Percentiles rank a stretch among this genome's conserved stretches.
Evolutionary conservation across 2,329 filamentous ascomycete species (phyloP).

Genomic region (Curvularia eragrostidis): DNA sequence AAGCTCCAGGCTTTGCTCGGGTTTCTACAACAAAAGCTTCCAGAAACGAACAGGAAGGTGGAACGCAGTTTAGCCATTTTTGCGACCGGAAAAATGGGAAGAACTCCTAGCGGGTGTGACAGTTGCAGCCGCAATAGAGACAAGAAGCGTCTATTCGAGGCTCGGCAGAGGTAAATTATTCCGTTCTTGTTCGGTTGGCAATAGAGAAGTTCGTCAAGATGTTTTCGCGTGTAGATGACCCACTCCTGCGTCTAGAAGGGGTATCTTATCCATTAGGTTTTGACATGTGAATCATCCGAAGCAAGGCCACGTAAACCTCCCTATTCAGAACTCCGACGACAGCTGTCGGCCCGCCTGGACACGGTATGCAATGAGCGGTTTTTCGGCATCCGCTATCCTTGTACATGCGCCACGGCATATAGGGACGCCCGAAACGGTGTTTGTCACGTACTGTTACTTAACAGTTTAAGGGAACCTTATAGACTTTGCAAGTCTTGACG

Average conservation of each 20-base stretch:
- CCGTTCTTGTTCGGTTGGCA: not conserved
- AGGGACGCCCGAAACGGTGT: constrained; percentile 2
- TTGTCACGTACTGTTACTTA: constrained; percentile 6
- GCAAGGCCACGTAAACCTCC: not conserved
- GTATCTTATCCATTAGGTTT: too few relatives aligned
- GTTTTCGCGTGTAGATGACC: not conserved
- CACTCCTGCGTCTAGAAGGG: not conserved
- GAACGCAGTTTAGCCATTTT: not conserved
- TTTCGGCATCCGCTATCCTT: constrained; percentile 3
- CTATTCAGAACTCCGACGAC: not conserved
- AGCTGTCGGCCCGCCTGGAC: not conserved
- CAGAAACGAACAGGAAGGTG: not conserved
- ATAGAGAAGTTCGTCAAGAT: not conserved
- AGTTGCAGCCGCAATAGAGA: not conserved
- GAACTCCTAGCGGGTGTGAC: not conserved
- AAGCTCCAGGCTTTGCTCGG: not conserved
- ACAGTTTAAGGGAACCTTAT: not conserved
- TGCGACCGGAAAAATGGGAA: constrained; percentile 2
- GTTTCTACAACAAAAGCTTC: not conserved
- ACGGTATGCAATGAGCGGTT: not conserved
- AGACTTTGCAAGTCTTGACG: constrained; percentile 11
- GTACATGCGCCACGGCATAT: constrained; percentile 2
- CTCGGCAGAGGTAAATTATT: not conserved
- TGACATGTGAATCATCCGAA: constrained; percentile 3
- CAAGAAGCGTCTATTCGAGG: not conserved